Percentiles rank a stretch among this genome's conserved stretches.
Evolutionary conservation across 257 asterid genomes (phyloP).

Genomic region (Przewalskia tangutica): DNA sequence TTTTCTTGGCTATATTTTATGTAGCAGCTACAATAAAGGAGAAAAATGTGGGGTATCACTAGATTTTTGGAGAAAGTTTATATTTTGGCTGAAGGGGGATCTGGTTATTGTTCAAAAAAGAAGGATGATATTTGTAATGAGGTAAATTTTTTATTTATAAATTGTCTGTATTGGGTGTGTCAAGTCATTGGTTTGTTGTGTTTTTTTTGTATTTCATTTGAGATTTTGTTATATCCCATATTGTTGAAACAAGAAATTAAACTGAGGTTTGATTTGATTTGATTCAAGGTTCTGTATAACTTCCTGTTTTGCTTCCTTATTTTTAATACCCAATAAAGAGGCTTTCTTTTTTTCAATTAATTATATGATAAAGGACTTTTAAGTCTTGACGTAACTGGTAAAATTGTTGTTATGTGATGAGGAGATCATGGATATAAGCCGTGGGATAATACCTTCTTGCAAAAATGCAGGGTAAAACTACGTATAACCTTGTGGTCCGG

Average conservation of each 20-base stretch:
- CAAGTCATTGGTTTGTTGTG: background rate
- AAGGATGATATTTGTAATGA: conserved; percentile 54
- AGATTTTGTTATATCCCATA: background rate
- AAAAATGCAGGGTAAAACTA: no score
- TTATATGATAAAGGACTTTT: no score
- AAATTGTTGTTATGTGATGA: no score
- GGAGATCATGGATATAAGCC: no score
- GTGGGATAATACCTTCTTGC: no score
- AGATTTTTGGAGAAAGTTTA: conserved; percentile 54
- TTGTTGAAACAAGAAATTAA: background rate
- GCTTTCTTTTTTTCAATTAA: no score
- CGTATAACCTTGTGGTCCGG: no score
- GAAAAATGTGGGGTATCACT: conserved; percentile 45
- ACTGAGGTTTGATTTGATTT: background rate
- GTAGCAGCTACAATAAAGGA: background rate
- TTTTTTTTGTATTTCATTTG: background rate
- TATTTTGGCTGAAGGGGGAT: conserved; percentile 69
- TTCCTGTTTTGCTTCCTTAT: background rate
- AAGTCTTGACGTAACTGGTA: no score
- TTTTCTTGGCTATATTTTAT: background rate
- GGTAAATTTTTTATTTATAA: conserved; percentile 17
- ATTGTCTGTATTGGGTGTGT: background rate
- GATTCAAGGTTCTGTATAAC: background rate
- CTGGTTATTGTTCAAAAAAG: conserved; percentile 70
- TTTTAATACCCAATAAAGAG: background rate